Evolutionary conservation across 768 basidiomycete species (phyloP), one percentile per base, ranked within the genome.

Genomic region (Tylopilus plumbeoviolaceoides): DNA sequence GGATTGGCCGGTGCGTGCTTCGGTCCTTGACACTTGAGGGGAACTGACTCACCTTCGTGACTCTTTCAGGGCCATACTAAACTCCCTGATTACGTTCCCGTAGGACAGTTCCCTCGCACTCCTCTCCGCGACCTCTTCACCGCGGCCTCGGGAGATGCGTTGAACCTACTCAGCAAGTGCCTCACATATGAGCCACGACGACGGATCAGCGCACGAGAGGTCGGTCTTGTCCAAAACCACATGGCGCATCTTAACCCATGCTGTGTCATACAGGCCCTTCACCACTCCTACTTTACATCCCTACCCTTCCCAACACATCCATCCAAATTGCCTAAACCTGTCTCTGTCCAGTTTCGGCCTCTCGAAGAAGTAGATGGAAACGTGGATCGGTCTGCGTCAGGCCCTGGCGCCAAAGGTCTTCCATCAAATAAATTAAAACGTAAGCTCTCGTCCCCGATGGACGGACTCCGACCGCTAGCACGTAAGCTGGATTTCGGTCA

Each of bases 221-320:
- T 92, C 55, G 46, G 82, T 70, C 20, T 40, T 25, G 52, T 15
- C 5, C 10, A n/a, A 31, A 18, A 36, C 38, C 5, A 17, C 11
- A 1, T 20, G 5, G n/a, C 10, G 8, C 5, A 15, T 33, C 18
- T 33, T 53, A 55, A 35, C 30, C 35, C 12, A 10, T 7, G 28
- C 33, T 30, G 8, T 30, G 8, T 28, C 42, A 11, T 14, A 15
- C 58, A 95, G 92, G 90, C 92, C 9, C 82, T 99, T 15, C 68
- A 78, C 44, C 94, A 98, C 63, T 73, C 88, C 4, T 98, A 95
- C 70, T 98, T 98, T 75, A 81, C 81, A 39, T 82, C 89, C 11
- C 74, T 89, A 4, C 94, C 94, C 8, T 83, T 88, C 59, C 94
- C 97, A 0, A 87, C 94, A 0, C 87, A 90, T 57, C 93, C 93